These are phyloP conservation scores for Puccinia coronata DNA, from an alignment of 1,284 basidiomycete genomes.

Conservation along the genomic window DNA sequence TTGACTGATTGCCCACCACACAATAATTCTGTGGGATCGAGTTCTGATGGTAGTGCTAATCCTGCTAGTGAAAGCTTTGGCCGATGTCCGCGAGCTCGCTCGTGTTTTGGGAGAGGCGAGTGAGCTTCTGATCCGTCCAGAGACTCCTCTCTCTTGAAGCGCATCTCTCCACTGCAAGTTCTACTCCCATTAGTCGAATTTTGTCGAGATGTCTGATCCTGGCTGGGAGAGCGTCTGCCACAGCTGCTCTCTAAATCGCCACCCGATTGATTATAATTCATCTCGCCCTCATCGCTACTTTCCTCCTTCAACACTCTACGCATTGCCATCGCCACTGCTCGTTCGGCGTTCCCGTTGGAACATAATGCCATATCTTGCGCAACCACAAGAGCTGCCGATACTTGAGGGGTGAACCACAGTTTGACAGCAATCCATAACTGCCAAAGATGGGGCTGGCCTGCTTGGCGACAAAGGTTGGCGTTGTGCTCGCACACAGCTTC, in stretches of 20 bases:
- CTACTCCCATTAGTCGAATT: conserved; percentile 15
- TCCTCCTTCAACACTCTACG: conserved; percentile 37
- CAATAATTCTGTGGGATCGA: conserved; percentile 23
- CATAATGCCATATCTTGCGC: conserved; percentile 17
- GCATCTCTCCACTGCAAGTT: not conserved
- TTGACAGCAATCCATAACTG: conserved; percentile 34
- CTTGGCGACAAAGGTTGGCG: conserved; percentile 30
- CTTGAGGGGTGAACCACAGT: conserved; percentile 18
- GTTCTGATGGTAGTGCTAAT: conserved; percentile 6
- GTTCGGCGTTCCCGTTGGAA: conserved; percentile 17
- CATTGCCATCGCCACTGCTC: conserved; percentile 32
- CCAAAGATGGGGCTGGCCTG: conserved; percentile 4
- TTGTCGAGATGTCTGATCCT: conserved; percentile 9
- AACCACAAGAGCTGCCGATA: conserved; percentile 17
- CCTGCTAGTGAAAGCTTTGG: conserved; percentile 25
- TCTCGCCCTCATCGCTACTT: conserved; percentile 37
- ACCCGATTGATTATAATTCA: conserved; percentile 33
- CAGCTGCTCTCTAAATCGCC: conserved; percentile 17
- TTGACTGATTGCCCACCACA: conserved; percentile 30
- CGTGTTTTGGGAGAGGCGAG: conserved; percentile 18
- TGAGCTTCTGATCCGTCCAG: conserved; percentile 17
- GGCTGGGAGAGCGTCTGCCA: conserved; percentile 28
- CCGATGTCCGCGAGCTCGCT: conserved; percentile 7
- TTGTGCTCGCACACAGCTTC: conserved; percentile 36
- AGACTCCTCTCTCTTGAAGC: conserved; percentile 21